Conservation (phyloP, 2,329 filamentous ascomycete genomes). For the Aureobasidium sp. region DNA sequence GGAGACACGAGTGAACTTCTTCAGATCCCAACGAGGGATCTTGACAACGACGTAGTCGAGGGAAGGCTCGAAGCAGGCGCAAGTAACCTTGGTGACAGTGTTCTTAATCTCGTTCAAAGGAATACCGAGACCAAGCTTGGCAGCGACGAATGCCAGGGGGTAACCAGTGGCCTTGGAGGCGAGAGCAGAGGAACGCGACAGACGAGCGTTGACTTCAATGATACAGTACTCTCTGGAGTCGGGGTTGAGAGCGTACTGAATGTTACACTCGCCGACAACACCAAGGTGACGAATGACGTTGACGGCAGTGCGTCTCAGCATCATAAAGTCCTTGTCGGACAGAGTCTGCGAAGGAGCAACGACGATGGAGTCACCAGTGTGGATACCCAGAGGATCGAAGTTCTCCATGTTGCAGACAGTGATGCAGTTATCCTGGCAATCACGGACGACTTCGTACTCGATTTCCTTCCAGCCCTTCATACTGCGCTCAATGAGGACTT, state of each 20-base stretch:
- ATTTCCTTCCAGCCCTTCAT: constrained; percentile 99
- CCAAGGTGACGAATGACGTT: constrained; percentile 96
- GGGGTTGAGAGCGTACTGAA: constrained; percentile 94
- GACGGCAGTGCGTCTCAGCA: constrained; percentile 93
- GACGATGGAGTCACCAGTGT: constrained; percentile 96
- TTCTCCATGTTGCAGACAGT: constrained; percentile 99
- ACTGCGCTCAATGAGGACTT: constrained; percentile 91
- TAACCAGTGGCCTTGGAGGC: constrained; percentile 97
- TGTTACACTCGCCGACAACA: constrained; percentile 97
- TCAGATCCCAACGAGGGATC: constrained; percentile 97
- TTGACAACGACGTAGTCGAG: constrained; percentile 98
- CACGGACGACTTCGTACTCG: constrained; percentile 95
- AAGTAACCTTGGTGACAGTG: constrained; percentile 89
- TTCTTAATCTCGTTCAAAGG: constrained; percentile 95
- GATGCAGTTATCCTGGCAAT: constrained; percentile 95
- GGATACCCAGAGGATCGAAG: constrained; percentile 95
- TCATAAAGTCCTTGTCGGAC: constrained; percentile 97
- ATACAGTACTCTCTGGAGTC: constrained; percentile 96
- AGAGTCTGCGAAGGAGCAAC: constrained; percentile 95
- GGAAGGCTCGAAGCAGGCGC: constrained; percentile 96
- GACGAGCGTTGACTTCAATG: constrained; percentile 94
- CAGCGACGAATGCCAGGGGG: constrained; percentile 89
- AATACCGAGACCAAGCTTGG: constrained; percentile 90
- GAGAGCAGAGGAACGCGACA: constrained; percentile 89
- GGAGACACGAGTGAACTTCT: constrained; percentile 96